Base-by-base conservation (phyloP, 169 alveolate genomes). In the Plasmodium billcollinsi region DNA sequence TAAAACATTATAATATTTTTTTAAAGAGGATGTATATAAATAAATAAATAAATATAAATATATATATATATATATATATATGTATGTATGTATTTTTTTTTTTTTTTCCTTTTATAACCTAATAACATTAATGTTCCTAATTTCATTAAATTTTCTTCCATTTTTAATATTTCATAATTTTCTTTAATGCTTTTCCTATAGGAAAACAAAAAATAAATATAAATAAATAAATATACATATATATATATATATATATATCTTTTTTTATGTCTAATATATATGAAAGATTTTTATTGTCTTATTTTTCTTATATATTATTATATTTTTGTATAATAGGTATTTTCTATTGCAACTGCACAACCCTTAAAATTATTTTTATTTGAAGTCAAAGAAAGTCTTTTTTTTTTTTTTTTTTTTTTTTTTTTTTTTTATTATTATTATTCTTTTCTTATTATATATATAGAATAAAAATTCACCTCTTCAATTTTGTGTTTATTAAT, bases 61-160 rank as follows among this genome's bases (percentile, higher is more conserved):
- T 54, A 54, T 54, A 54, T 54, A 54, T 3, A 52, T 52, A 52
- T 8, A 52, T 9, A 52, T 52, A 52, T 52, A 54, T 54, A 54
- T 54, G 12, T 54, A 54, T 54, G 12, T 62, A 24, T 62, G 24
- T 62, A 1, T 62, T 24, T 18, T 8, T 62, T 7, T 20, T 62
- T 18, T 18, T 8, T 62, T 1, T 5, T 7, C 9, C 18, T 24
- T 12, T 62, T 14, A 4, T 7, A 50, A 78, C 89, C 89, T 65
- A 78, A 67, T 61, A 78, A 52, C 89, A 78, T 78, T 45, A 97
- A 89, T 9, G 96, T 95, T 20, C 98, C 98, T 18, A 97, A 89
- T 93, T 95, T 96, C 72, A 94, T 88, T 67, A 97, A 95, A 21
- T 96, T 88, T 39, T 95, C 94, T 73, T 97, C 97, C 73, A 97